These are phyloP conservation scores for Fagus crenata DNA, from an alignment of 306 rosid species.

Conservation along the genomic window DNA sequence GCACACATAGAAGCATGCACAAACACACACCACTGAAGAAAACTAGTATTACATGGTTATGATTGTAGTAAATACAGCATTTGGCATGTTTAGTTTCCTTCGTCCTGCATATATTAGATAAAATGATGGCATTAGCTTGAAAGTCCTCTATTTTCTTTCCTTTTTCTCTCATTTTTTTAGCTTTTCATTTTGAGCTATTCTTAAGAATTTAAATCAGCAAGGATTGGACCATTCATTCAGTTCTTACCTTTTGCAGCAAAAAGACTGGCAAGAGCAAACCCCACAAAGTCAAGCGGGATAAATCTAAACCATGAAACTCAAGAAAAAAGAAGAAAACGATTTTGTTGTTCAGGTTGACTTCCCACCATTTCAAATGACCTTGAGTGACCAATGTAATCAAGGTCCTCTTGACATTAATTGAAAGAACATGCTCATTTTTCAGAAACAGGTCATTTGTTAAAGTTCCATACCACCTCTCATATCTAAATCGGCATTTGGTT, in stretches of 20 bases:
- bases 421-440: constrained; percentile 1
- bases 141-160: background rate
- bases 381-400: background rate
- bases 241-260: constrained; percentile 51
- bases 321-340: constrained; percentile 39
- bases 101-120: background rate
- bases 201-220: background rate
- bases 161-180: background rate
- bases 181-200: background rate
- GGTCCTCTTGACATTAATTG: constrained; percentile 1
- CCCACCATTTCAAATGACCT: background rate
- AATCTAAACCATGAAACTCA: constrained; percentile 41
- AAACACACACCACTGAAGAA: background rate
- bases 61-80: background rate
- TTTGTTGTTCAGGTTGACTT: constrained; percentile 59
- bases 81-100: background rate
- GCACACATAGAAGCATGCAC: background rate
- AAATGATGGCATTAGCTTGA: background rate
- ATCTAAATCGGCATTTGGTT: background rate
- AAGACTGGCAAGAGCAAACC: constrained; percentile 59
- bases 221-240: constrained; percentile 4
- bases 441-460: background rate
- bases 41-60: background rate
- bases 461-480: background rate
- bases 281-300: constrained; percentile 49